These are phyloP conservation scores for Gynochthodes officinalis DNA, from an alignment of 257 asterid genomes.

Conservation along the genomic window DNA sequence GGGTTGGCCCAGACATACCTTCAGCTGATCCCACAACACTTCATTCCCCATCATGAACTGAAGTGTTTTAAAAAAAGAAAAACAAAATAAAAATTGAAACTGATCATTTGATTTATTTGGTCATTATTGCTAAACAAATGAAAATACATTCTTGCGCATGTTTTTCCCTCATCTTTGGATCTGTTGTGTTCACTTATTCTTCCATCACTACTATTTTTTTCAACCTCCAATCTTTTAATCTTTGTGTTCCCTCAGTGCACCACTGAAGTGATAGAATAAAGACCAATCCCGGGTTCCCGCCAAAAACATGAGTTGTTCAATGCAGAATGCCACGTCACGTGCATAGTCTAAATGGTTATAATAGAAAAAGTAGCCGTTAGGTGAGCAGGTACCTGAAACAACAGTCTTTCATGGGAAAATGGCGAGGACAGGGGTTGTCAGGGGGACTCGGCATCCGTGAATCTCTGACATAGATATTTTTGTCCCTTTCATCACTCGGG, in stretches of 20 bases:
- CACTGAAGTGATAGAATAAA: neutral
- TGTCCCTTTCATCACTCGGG: neutral
- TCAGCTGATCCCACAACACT: slow-evolving; percentile 71
- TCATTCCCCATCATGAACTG: slow-evolving; percentile 49
- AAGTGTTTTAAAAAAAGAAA: neutral
- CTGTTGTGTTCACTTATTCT: slow-evolving; percentile 5
- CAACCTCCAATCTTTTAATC: no score
- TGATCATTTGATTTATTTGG: slow-evolving; percentile 7
- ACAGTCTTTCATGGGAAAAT: slow-evolving; percentile 32
- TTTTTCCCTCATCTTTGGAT: neutral
- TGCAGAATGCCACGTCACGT: slow-evolving; percentile 23
- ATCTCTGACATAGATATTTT: neutral
- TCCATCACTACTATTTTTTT: no score
- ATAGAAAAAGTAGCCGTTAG: slow-evolving; percentile 62
- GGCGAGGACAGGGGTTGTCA: slow-evolving; percentile 14
- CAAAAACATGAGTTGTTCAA: slow-evolving; percentile 28
- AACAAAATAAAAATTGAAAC: neutral
- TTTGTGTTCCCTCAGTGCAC: no score
- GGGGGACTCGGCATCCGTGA: neutral
- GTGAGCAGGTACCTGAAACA: slow-evolving; percentile 24
- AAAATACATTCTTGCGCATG: neutral
- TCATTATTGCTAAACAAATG: neutral
- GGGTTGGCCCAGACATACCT: slow-evolving; percentile 61
- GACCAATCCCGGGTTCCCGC: slow-evolving; percentile 33
- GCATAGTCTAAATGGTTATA: neutral